Percentiles rank a stretch among this genome's conserved stretches.
Conservation (phyloP, 2,329 filamentous ascomycete genomes). For the Curvularia lunata region DNA sequence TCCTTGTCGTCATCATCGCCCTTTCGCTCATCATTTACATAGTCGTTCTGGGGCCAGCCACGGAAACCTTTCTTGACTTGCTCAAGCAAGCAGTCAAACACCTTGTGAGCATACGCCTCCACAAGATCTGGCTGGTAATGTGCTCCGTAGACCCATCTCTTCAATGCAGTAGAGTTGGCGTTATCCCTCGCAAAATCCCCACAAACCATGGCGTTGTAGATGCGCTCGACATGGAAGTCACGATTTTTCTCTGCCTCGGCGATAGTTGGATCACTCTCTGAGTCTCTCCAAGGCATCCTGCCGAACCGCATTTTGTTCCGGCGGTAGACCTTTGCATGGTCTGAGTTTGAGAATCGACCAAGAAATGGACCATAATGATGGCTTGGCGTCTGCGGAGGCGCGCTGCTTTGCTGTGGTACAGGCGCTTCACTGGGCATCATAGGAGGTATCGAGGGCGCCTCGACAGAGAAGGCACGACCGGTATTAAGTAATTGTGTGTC, state of each 20-base stretch:
- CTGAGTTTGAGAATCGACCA: constrained; percentile 26
- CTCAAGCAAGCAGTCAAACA: constrained; percentile 41
- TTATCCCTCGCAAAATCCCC: constrained; percentile 42
- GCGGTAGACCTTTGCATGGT: constrained; percentile 33
- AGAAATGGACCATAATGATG: constrained; percentile 30
- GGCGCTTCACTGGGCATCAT: constrained; percentile 12
- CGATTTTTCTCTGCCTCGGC: constrained; percentile 27
- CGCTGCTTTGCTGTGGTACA: constrained; percentile 7
- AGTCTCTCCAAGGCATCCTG: constrained; percentile 34
- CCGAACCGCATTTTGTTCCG: constrained; percentile 35
- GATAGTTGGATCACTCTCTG: constrained; percentile 34
- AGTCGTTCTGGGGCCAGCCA: constrained; percentile 46
- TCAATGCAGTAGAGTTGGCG: constrained; percentile 39
- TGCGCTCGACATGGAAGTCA: constrained; percentile 30
- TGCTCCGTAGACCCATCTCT: constrained; percentile 41
- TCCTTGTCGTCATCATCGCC: constrained; percentile 43
- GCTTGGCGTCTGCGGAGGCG: constrained; percentile 13
- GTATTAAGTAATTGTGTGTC: constrained; percentile 18
- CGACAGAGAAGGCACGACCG: constrained; percentile 15
- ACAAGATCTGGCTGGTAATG: constrained; percentile 40
- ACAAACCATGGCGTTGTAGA: constrained; percentile 45
- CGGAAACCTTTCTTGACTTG: constrained; percentile 43
- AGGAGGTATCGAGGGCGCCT: constrained; percentile 5
- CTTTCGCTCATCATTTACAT: constrained; percentile 44
- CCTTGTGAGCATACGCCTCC: constrained; percentile 44